phyloP scores from a whole-genome alignment of 1,139 yeast species.

The Arxiozyma slooffiae region DNA sequence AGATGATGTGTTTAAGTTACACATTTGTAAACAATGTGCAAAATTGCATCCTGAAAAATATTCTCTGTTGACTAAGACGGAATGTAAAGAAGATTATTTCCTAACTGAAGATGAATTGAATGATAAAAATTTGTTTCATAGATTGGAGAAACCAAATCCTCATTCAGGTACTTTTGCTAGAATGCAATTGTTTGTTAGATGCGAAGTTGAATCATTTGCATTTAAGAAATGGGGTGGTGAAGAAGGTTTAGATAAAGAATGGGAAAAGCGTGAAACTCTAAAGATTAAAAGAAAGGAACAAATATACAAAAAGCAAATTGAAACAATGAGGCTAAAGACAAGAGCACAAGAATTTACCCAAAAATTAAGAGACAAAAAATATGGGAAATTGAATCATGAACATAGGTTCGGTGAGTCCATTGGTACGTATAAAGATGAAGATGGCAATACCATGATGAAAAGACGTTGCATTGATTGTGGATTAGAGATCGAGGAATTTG shows the following conservation, averaged over 20 bases:
- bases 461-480: conserved; percentile 78
- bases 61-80: conserved; percentile 85
- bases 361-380: conserved; percentile 44
- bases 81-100: conserved; percentile 84
- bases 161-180: conserved; percentile 79
- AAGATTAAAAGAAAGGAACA: conserved; percentile 68
- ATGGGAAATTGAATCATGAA: conserved; percentile 47
- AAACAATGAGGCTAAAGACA: conserved; percentile 82
- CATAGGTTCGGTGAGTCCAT: conserved; percentile 72
- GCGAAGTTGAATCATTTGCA: conserved; percentile 86
- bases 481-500: conserved; percentile 37
- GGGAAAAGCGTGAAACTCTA: conserved; percentile 70
- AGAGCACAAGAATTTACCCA: conserved; percentile 86
- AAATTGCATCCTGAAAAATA: conserved; percentile 75
- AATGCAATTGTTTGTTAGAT: conserved; percentile 84
- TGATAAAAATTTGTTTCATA: conserved; percentile 57
- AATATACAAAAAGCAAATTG: conserved; percentile 61
- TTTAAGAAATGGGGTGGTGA: conserved; percentile 92
- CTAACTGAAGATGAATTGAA: conserved; percentile 85
- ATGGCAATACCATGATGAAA: conserved; percentile 40
- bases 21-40: conserved; percentile 75
- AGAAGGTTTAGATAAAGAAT: conserved; percentile 83
- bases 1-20: conserved; percentile 52
- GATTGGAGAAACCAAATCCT: conserved; percentile 88
- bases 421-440: conserved; percentile 33